Conservation (phyloP, 2,329 filamentous ascomycete genomes). For the Phyllachora maydis region DNA sequence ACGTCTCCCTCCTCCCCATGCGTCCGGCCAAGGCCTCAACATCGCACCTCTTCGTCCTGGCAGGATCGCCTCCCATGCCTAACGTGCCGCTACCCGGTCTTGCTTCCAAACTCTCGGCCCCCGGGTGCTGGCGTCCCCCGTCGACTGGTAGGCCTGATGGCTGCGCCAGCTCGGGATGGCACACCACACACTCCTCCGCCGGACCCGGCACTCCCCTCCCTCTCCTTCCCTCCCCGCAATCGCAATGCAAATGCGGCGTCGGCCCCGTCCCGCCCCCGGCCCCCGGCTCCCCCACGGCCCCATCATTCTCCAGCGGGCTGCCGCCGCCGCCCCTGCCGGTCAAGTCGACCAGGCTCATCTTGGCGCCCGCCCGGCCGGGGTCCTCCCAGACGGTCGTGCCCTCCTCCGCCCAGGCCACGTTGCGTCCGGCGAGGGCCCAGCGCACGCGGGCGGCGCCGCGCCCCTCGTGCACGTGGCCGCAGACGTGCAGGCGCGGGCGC, state of each 20-base stretch:
- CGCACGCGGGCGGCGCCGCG: conserved; percentile 40
- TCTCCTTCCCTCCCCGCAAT: too few relatives aligned
- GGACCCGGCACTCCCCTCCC: too few relatives aligned
- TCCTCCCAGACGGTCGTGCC: conserved; percentile 32
- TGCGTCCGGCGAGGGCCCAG: conserved; percentile 29
- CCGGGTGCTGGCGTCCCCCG: not conserved
- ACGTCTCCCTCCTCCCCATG: conserved; percentile 42
- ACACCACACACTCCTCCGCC: too few relatives aligned
- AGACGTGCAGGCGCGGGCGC: conserved; percentile 43
- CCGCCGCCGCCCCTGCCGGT: conserved; percentile 20
- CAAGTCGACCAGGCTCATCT: conserved; percentile 42
- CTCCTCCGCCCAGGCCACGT: conserved; percentile 22
- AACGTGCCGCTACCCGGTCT: conserved; percentile 10
- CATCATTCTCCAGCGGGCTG: conserved; percentile 23
- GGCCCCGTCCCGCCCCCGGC: too few relatives aligned
- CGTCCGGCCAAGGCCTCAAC: conserved; percentile 16
- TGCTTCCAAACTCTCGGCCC: not conserved
- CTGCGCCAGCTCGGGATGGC: too few relatives aligned
- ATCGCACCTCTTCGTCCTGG: conserved; percentile 17
- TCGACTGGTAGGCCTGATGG: too few relatives aligned
- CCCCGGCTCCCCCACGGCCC: conserved; percentile 8
- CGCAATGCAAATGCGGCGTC: too few relatives aligned
- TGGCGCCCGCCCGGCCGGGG: conserved; percentile 34
- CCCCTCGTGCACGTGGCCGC: conserved; percentile 52
- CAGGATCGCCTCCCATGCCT: conserved; percentile 18